Percentiles rank a stretch among this genome's conserved stretches.
Evolutionary conservation across 345 rosid species (phyloP).

Genomic region (Reutealis trisperma): DNA sequence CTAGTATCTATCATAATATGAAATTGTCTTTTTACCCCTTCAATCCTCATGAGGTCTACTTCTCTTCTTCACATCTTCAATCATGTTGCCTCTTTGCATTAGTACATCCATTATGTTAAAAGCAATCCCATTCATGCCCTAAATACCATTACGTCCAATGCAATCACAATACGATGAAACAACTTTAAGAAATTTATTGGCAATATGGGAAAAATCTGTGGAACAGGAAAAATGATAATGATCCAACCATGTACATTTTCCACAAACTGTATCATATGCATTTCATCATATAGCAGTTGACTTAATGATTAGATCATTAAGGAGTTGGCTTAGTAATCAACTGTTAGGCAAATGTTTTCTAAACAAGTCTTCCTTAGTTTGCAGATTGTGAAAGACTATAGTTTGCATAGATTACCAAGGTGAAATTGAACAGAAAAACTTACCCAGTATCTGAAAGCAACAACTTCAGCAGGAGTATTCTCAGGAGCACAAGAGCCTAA

Average conservation of each 20-base stretch:
- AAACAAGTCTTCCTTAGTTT: neutral
- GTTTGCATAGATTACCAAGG: neutral
- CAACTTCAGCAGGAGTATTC: slow-evolving; percentile 85
- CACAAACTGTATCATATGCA: neutral
- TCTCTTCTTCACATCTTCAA: neutral
- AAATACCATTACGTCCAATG: neutral
- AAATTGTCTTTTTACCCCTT: neutral
- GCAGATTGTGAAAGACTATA: slow-evolving; percentile 6
- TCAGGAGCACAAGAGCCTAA: slow-evolving; percentile 73
- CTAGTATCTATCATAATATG: neutral
- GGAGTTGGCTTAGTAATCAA: neutral
- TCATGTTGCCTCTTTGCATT: neutral
- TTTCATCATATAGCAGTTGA: neutral
- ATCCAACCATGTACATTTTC: slow-evolving; percentile 12
- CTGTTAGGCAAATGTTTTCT: neutral
- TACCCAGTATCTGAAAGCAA: slow-evolving; percentile 95
- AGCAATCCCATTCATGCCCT: too few relatives aligned
- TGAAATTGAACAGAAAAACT: slow-evolving; percentile 33
- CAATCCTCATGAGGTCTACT: neutral
- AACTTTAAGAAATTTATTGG: neutral
- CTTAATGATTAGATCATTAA: neutral
- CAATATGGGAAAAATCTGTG: neutral
- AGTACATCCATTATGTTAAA: neutral
- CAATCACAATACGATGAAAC: neutral
- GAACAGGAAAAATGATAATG: neutral